Evolutionary conservation across 176 grass and related monocot genomes (phyloP).

Genomic region (Areca catechu): DNA sequence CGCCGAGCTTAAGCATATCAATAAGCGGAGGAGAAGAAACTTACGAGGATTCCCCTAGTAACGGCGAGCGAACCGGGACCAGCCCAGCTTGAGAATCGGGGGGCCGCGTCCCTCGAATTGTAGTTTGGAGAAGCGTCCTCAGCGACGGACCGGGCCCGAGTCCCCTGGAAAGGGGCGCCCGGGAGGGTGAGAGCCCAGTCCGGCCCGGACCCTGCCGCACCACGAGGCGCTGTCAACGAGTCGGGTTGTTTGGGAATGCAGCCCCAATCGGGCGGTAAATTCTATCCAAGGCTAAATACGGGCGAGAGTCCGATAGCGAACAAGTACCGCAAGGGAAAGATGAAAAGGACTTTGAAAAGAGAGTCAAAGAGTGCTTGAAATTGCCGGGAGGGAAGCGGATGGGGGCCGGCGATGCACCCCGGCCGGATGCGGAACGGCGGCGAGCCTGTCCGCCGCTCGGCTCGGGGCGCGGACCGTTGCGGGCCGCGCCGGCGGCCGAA

Average conservation of each 20-base stretch:
- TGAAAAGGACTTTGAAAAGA: too few species aligned
- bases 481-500: too few species aligned
- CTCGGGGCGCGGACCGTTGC: too few species aligned
- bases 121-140: too few species aligned
- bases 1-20: conserved; percentile 24
- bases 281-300: conserved; percentile 55
- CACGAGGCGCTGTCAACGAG: conserved; percentile 6
- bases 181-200: conserved; percentile 32
- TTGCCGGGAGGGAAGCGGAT: too few species aligned
- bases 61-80: conserved; percentile 46
- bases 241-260: conserved; percentile 18
- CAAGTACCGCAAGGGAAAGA: conserved; percentile 26
- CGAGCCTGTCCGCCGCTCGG: too few species aligned
- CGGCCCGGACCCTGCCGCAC: conserved; percentile 10
- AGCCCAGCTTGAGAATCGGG: too few species aligned
- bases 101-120: too few species aligned
- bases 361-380: too few species aligned
- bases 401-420: too few species aligned
- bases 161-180: conserved; percentile 55
- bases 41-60: conserved; percentile 53
- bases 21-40: conserved; percentile 49
- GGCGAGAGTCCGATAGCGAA: conserved; percentile 55
- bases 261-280: conserved; percentile 24
- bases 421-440: too few species aligned
- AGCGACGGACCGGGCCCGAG: too few species aligned